phyloP scores from a whole-genome alignment of 257 asterid species.

The Solanum boliviense region DNA sequence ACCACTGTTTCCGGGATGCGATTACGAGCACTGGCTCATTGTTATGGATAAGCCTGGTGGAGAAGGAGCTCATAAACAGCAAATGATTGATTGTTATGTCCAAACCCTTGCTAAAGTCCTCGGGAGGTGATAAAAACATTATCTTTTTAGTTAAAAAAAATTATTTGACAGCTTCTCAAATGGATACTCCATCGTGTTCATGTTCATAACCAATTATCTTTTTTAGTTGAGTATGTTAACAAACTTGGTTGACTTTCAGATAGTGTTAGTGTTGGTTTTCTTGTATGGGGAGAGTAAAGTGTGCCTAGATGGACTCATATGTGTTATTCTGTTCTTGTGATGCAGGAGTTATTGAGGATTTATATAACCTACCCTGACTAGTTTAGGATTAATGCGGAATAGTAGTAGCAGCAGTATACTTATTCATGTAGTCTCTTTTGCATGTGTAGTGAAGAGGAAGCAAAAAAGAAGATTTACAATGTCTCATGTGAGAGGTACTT shows the following conservation, averaged over 20 bases:
- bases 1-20: slow-evolving; percentile 15
- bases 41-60: slow-evolving; percentile 18
- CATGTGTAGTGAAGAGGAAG: slow-evolving; percentile 18
- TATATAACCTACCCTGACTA: background rate
- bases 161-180: background rate
- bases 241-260: background rate
- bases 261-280: background rate
- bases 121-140: slow-evolving; percentile 3
- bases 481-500: slow-evolving; percentile 30
- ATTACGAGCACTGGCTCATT: slow-evolving; percentile 22
- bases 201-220: background rate
- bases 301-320: background rate
- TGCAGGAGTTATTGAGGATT: background rate
- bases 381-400: background rate
- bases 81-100: slow-evolving; percentile 19
- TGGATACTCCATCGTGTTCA: background rate
- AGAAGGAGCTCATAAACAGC: slow-evolving; percentile 15
- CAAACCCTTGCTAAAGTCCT: slow-evolving; percentile 22
- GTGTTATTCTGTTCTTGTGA: background rate
- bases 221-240: background rate
- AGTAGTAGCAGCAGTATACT: background rate
- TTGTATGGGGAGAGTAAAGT: background rate
- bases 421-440: background rate
- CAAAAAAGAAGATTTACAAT: slow-evolving; percentile 20
- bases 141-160: background rate